Evolutionary conservation across 441 rosid species (phyloP).

Genomic region (Viola pubescens): DNA sequence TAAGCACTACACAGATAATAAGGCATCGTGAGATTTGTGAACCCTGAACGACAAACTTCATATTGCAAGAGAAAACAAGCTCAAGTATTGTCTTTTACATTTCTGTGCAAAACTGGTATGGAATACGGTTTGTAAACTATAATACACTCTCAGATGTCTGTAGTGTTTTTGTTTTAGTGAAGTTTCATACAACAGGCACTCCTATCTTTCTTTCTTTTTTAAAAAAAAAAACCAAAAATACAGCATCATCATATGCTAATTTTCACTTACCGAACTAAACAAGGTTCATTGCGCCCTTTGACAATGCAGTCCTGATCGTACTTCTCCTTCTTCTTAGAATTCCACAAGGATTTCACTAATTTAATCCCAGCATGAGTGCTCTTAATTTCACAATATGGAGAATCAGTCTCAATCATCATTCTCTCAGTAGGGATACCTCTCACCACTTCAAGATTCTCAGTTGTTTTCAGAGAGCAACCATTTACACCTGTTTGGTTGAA

Average conservation of each 20-base stretch:
- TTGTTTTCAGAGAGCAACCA: conserved; percentile 84
- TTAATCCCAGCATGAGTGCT: conserved; percentile 74
- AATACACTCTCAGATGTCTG: no score
- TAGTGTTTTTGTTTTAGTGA: no score
- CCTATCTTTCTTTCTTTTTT: no score
- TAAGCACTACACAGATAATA: background rate
- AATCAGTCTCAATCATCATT: conserved; percentile 97
- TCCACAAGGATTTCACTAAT: conserved; percentile 65
- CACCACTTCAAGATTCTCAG: conserved; percentile 75
- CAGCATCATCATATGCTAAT: background rate
- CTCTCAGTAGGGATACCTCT: conserved; percentile 66
- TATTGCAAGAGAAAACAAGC: background rate
- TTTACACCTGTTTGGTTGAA: conserved; percentile 50
- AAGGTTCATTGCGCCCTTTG: conserved; percentile 94
- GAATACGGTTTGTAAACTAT: no score
- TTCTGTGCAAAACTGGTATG: no score
- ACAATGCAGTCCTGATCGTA: conserved; percentile 66
- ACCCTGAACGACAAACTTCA: background rate
- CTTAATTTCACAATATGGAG: conserved; percentile 90
- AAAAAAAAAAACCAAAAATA: no score
- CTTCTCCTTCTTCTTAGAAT: conserved; percentile 91
- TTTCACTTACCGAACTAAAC: conserved; percentile 69
- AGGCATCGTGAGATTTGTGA: background rate
- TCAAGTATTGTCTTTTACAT: background rate
- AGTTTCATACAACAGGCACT: no score